Conservation (phyloP, 805 yeast genomes). For the Ogataea populi-albae region DNA sequence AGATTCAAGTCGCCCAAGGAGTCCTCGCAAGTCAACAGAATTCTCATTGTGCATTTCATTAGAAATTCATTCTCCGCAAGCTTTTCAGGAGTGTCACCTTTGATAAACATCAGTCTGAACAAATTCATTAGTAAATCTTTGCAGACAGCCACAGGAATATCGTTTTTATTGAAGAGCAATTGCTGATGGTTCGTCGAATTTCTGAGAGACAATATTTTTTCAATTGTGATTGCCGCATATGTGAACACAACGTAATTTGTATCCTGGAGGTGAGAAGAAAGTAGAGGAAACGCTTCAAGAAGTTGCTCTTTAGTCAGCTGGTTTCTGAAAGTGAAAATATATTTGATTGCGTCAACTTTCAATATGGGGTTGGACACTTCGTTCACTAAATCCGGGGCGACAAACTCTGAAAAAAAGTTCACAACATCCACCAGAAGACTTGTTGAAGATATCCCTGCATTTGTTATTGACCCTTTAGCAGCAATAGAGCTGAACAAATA, state of each 20-base stretch:
- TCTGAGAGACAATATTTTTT: constrained; percentile 78
- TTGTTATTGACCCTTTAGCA: constrained; percentile 84
- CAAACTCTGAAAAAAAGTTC: constrained; percentile 73
- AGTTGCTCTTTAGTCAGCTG: constrained; percentile 87
- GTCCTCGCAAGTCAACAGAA: constrained; percentile 70
- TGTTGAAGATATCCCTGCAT: constrained; percentile 82
- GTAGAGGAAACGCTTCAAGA: constrained; percentile 71
- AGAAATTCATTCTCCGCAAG: constrained; percentile 92
- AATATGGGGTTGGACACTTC: constrained; percentile 67
- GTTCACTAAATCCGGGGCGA: constrained; percentile 77
- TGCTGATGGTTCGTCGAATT: constrained; percentile 50
- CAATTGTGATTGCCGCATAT: constrained; percentile 90
- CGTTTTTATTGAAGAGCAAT: constrained; percentile 68
- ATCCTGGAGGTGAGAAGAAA: constrained; percentile 66
- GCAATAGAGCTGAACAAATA: constrained; percentile 87
- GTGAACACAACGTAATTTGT: constrained; percentile 82
- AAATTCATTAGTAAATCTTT: constrained; percentile 62
- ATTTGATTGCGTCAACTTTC: constrained; percentile 90
- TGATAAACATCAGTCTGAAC: constrained; percentile 61
- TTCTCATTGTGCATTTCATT: constrained; percentile 85
- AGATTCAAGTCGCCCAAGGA: constrained; percentile 45
- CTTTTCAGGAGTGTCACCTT: constrained; percentile 74
- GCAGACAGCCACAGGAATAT: constrained; percentile 59
- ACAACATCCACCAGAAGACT: constrained; percentile 84
- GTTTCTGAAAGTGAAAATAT: constrained; percentile 84